Evolutionary conservation across 208 protist genomes (phyloP), one percentile per base, ranked within the genome.

Genomic region (Phytomonas sp.): DNA sequence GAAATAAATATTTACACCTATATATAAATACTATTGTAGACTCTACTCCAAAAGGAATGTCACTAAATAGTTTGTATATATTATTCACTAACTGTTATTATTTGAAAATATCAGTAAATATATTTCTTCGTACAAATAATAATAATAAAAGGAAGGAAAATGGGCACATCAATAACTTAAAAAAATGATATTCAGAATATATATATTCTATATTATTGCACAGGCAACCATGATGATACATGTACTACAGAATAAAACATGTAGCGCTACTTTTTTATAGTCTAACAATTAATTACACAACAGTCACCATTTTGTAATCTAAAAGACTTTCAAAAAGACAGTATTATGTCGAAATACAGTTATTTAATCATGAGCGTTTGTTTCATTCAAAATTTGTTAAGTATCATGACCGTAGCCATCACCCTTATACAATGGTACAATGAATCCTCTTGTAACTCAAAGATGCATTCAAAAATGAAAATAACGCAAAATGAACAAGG

Each of bases 401-500:
- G 36, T 19, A 64, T 23, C 32, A 23, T 64, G 36, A 64, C 19
- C 36, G 14, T 1, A 4, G 19, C 14, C 14, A 10, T 12, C 4
- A 36, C 5, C 60, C 12, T 34, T 60, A 62, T 14, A 60, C 7
- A 62, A 66, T 66, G 32, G 14, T 66, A 60, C 26, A 14, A 49
- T 23, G 32, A 12, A 26, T 66, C 19, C 32, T 60, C 11, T 67
- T 67, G 49, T 45, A 69, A 66, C n/a, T n/a, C 49, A 60, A n/a
- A 60, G n/a, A 60, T 16, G 37, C 30, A 49, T 66, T 19, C 19
- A 30, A 56, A 36, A 36, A 31, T 4, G 62, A 74, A 29, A 69
- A 31, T 34, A 45, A 60, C 29, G 71, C 5, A 45, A 64, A 67
- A 71, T 69, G 60, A 31, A 64, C 52, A 75, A 52, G 30, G 66